Evolutionary conservation across 2,329 filamentous ascomycete genomes (phyloP).

Genomic region (Venturia asperata): DNA sequence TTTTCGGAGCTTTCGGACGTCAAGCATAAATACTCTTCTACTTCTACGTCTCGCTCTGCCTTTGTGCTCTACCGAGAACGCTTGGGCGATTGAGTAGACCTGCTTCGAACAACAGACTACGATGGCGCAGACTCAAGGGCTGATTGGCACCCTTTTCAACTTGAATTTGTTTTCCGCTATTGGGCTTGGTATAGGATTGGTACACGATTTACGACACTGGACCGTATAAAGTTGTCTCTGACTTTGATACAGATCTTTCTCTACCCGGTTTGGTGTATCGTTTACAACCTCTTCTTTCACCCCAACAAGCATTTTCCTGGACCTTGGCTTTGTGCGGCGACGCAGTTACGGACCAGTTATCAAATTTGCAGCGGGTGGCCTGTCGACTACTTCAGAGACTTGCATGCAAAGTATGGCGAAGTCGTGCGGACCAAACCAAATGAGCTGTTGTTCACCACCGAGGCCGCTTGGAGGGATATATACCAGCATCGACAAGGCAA

Average conservation of each 20-base stretch:
- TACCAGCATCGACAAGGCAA: slow-evolving; percentile 23
- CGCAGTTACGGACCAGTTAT: neutral
- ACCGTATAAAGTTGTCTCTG: neutral
- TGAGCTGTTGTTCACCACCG: slow-evolving; percentile 40
- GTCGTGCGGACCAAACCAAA: slow-evolving; percentile 43
- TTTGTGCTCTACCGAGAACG: too few species aligned
- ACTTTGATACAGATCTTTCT: neutral
- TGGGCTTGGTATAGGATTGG: neutral
- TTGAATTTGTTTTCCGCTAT: neutral
- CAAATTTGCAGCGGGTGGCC: neutral
- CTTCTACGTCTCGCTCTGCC: too few species aligned
- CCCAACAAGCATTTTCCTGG: slow-evolving; percentile 20
- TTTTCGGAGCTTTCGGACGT: too few species aligned
- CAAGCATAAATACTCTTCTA: too few species aligned
- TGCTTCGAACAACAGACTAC: neutral
- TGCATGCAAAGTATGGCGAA: slow-evolving; percentile 33
- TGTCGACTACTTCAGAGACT: neutral
- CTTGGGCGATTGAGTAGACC: too few species aligned
- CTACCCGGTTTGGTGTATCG: neutral
- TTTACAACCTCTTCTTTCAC: slow-evolving; percentile 21
- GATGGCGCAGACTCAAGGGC: neutral
- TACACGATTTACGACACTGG: neutral
- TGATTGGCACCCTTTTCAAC: neutral
- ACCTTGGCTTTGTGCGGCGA: slow-evolving; percentile 16
- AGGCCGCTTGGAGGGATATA: slow-evolving; percentile 39